phyloP scores from a whole-genome alignment of 1,139 yeast genomes.

The Zygosaccharomyces pseudobailii region DNA sequence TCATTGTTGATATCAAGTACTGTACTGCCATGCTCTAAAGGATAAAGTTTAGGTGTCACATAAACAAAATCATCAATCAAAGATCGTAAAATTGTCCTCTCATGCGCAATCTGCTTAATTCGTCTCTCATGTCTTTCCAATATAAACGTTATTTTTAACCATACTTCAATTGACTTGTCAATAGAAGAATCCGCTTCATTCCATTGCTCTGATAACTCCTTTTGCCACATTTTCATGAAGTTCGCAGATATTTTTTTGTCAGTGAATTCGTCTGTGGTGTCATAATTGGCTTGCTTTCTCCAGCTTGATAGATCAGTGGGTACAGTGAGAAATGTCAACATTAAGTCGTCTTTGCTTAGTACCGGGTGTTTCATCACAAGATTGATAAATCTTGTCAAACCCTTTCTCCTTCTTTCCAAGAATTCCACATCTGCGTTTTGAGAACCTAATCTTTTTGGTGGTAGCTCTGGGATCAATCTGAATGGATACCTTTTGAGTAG shows the following conservation, averaged over 20 bases:
- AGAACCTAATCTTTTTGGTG: constrained; percentile 71
- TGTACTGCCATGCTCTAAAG: constrained; percentile 46
- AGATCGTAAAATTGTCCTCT: constrained; percentile 54
- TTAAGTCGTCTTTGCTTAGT: constrained; percentile 65
- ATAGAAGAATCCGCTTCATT: constrained; percentile 30
- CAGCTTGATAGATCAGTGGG: constrained; percentile 79
- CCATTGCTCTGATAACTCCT: constrained; percentile 36
- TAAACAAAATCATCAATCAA: constrained; percentile 47
- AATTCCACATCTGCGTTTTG: constrained; percentile 73
- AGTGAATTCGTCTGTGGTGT: constrained; percentile 69
- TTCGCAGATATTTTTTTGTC: constrained; percentile 50
- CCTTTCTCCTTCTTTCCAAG: constrained; percentile 77
- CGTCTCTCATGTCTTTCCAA: constrained; percentile 77
- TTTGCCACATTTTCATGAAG: constrained; percentile 44
- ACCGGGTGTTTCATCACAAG: constrained; percentile 81
- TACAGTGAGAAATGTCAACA: constrained; percentile 73
- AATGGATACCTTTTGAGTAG: constrained; percentile 78
- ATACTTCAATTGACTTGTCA: constrained; percentile 39
- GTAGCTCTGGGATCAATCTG: constrained; percentile 81
- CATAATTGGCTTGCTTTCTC: constrained; percentile 77
- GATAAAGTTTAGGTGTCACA: constrained; percentile 47
- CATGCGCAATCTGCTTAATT: constrained; percentile 66
- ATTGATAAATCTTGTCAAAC: constrained; percentile 74
- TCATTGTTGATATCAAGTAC: constrained; percentile 52
- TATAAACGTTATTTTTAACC: constrained; percentile 55